phyloP scores from a whole-genome alignment of 331 rosid genomes.

The Acacia concinna region DNA sequence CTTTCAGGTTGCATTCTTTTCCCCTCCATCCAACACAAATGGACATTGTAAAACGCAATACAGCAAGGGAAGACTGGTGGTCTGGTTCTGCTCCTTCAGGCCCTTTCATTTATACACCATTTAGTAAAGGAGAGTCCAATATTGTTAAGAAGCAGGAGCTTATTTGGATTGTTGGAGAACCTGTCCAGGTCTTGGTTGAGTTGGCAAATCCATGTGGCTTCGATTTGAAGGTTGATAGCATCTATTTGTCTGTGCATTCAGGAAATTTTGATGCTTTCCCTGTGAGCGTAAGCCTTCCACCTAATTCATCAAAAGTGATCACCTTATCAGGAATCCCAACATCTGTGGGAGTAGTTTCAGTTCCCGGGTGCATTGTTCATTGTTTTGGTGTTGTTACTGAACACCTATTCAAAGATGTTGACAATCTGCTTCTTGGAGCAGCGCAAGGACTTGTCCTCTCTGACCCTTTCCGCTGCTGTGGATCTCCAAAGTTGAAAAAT shows the following conservation, averaged over 20 bases:
- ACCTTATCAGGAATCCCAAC: constrained; percentile 94
- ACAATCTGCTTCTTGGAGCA: constrained; percentile 93
- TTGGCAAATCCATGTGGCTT: constrained; percentile 98
- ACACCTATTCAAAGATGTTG: constrained; percentile 94
- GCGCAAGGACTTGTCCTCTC: constrained; percentile 96
- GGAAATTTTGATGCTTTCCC: constrained; percentile 95
- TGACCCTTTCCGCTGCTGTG: constrained; percentile 96
- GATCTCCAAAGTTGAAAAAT: constrained; percentile 81
- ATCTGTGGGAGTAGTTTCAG: constrained; percentile 72
- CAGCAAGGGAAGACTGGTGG: constrained; percentile 96
- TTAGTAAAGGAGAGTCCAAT: constrained; percentile 88
- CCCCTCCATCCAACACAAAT: constrained; percentile 83
- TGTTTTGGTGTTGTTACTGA: constrained; percentile 98
- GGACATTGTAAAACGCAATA: constrained; percentile 90
- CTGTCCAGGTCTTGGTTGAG: constrained; percentile 90
- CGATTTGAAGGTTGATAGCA: constrained; percentile 90
- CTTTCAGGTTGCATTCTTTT: constrained; percentile 81
- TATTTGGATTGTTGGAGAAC: constrained; percentile 92
- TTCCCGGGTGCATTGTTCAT: constrained; percentile 94
- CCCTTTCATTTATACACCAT: constrained; percentile 96
- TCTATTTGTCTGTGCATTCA: constrained; percentile 88
- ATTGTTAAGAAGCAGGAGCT: constrained; percentile 75
- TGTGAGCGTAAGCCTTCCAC: constrained; percentile 72
- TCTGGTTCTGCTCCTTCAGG: constrained; percentile 92
- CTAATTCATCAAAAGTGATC: constrained; percentile 92